Base-by-base conservation (phyloP, 371 early-diverging fungal species). In the Basidiobolus meristosporus region DNA sequence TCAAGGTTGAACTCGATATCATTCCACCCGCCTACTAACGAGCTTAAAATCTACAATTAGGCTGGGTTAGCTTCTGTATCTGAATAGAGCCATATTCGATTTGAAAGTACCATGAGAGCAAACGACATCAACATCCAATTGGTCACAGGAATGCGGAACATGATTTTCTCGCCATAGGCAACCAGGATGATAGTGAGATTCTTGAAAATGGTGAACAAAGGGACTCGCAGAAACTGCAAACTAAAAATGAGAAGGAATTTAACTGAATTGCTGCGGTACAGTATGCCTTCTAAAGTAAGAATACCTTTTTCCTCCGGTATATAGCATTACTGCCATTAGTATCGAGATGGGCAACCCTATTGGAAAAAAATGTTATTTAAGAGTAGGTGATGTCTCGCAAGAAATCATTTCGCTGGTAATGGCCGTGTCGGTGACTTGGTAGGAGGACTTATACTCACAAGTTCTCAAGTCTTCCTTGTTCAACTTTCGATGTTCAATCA, bases 151-250 rank as follows among this genome's bases (percentile, higher is more conserved):
- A 84, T 84, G 5, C 68, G 67, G 50, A 88, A 89, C 62, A 85
- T 77, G 30, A 69, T 52, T 3, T 70, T 69, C 55, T 99, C 99
- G 22, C 87, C 85, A 45, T 90, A 82, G 7, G 98, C 99, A 47
- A 92, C 86, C 21, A 96, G 50, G 44, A 98, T 90, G 43, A 99
- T 97, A 20, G 95, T 91, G 46, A 92, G 49, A 64, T 99, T 99
- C 62, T 99, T 99, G 61, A 98, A 93, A 36, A 99, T 77, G 20
- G 98, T 98, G 52, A 93, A 98, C 7, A 98, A 57, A 7, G 98
- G 87, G 42, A 96, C 85, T 23, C 83, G 72, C 31, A 99, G 67
- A 56, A 78, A 90, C 48, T 90, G 86, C 7, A 98, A 54, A n/a
- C 69, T 63, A 42, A n/a, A 19, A 19, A 36, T 12, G 9, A 4